These are phyloP conservation scores for Penicillium cosmopolitanum DNA, from an alignment of 495 filamentous ascomycete genomes.

Conservation along the genomic window DNA sequence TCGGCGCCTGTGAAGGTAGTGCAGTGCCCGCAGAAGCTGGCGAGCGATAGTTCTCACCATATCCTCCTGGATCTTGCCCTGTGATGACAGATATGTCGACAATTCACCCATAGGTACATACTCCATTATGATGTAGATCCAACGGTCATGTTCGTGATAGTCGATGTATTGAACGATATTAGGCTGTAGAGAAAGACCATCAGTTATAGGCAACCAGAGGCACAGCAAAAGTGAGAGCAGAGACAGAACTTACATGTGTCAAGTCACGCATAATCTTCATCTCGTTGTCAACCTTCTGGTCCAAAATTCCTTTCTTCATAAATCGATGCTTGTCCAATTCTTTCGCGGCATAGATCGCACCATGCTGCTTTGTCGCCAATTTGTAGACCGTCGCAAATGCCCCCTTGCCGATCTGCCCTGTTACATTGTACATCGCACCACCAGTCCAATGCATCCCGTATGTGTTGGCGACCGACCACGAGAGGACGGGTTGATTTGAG, in stretches of 20 bases:
- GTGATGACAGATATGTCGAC: constrained; percentile 64
- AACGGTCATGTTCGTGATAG: constrained; percentile 73
- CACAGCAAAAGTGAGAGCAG: not conserved
- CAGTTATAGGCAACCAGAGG: not conserved
- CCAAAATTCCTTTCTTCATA: constrained; percentile 82
- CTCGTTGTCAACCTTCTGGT: constrained; percentile 89
- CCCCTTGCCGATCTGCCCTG: constrained; percentile 81
- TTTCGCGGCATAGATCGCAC: constrained; percentile 83
- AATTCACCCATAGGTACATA: constrained; percentile 85
- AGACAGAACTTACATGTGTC: constrained; percentile 66
- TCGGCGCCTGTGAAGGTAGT: constrained; percentile 81
- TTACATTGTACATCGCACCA: constrained; percentile 78
- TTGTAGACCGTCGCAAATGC: constrained; percentile 93
- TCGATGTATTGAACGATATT: constrained; percentile 93
- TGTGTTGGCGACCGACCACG: constrained; percentile 42
- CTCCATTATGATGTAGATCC: constrained; percentile 96
- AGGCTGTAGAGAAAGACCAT: constrained; percentile 50
- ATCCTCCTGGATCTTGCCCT: constrained; percentile 66
- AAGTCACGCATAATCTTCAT: constrained; percentile 89
- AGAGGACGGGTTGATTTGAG: constrained; percentile 34
- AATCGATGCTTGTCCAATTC: constrained; percentile 88
- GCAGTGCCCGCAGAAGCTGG: constrained; percentile 80
- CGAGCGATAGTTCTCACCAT: constrained; percentile 69
- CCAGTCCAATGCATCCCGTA: constrained; percentile 79
- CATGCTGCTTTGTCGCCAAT: constrained; percentile 77